Base-by-base conservation (phyloP, 345 rosid genomes). In the Adansonia digitata region DNA sequence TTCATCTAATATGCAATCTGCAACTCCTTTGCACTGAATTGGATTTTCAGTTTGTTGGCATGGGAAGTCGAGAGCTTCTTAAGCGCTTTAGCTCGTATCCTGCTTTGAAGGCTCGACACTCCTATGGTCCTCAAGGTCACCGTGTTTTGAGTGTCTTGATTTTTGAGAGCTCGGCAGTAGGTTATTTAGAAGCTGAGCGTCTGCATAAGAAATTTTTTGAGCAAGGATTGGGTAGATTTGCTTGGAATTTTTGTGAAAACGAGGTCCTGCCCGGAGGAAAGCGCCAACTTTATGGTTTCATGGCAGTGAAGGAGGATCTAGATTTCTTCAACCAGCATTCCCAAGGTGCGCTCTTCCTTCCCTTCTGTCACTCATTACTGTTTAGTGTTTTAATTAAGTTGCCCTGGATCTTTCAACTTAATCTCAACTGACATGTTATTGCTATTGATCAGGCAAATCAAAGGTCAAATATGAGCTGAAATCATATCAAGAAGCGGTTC, bases 241-340 rank as follows among this genome's bases (percentile, higher is more conserved):
- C 64, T 52, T 52, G 52, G 71, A 35, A 74, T 46, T 46, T 27
- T 7, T 48, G 71, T 49, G 1, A 22, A 22, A 12, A n/a, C 20
- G 4, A 7, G 6, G 35, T 34, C 24, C 37, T 35, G n/a, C 51
- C 57, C 0, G 37, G 49, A 18, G 61, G 61, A 20, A 7, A 65
- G 64, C 71, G 71, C 24, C 72, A 75, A 26, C 77, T 75, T 40
- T 65, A 75, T 39, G 64, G 72, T 52, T 75, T 49, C 77, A 49
- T 75, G 77, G 77, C 64, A 51, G 29, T n/a, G 15, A 65, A 75
- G 37, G 72, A 37, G n/a, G 77, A 75, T 10, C 9, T 75, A 18
- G 39, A 49, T 17, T 2, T 24, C 35, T 49, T 75, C 49, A 75
- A 64, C 72, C 72, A 39, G 43, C 49, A 64, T 24, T 48, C 39